Evolutionary conservation across 225 moss, liverwort and hornwort species (phyloP).

Genomic region (Neckera pumila): DNA sequence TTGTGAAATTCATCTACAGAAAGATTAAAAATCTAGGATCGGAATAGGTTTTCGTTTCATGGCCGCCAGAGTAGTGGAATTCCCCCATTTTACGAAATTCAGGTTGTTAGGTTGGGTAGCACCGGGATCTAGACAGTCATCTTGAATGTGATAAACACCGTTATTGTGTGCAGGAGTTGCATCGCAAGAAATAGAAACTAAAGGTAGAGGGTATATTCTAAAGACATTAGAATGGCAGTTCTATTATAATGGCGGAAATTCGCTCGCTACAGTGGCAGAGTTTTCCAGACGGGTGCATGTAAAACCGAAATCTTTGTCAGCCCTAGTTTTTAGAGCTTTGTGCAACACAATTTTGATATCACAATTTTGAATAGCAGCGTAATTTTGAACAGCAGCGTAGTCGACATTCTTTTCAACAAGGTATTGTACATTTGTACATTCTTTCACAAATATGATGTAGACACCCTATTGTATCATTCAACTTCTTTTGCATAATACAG

Average conservation of each 20-base stretch:
- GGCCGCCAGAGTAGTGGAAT: not conserved
- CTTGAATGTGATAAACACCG: not conserved
- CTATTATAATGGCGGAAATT: not conserved
- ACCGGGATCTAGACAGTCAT: not conserved
- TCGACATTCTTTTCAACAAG: accelerated
- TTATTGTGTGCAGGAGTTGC: too few species aligned
- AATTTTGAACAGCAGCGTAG: not conserved
- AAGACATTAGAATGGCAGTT: not conserved
- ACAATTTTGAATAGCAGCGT: not conserved
- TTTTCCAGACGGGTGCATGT: not conserved
- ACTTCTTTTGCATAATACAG: not conserved
- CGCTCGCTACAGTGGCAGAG: not conserved
- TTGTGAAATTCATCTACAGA: not conserved
- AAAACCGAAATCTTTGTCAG: not conserved
- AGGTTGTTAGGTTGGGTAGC: not conserved
- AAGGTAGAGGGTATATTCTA: too few species aligned
- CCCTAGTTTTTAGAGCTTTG: not conserved
- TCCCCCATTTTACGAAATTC: not conserved
- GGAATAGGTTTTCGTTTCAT: not conserved
- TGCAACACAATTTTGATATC: not conserved
- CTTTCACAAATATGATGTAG: accelerated
- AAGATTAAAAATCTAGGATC: too few species aligned
- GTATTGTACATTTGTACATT: not conserved
- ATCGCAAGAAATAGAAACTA: not conserved
- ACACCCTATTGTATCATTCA: not conserved